phyloP scores from a whole-genome alignment of 352 stramenopile species.

The Phytophthora pini region DNA sequence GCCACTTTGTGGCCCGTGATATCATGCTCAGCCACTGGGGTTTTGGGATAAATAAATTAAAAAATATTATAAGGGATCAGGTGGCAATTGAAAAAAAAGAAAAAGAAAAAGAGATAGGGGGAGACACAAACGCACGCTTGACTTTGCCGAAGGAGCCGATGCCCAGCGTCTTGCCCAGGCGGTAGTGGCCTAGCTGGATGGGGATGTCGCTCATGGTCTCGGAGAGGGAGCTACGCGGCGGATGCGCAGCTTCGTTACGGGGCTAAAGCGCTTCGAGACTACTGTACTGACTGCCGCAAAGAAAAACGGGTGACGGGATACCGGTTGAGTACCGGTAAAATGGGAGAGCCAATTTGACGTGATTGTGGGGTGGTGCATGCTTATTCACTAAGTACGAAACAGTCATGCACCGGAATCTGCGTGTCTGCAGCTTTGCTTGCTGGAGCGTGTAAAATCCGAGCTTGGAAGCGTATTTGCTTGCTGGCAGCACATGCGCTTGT shows the following conservation, averaged over 20 bases:
- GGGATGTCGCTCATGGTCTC: constrained; percentile 83
- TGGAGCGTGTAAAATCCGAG: no score
- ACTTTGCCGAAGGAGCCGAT: constrained; percentile 99
- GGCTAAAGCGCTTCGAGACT: constrained; percentile 1
- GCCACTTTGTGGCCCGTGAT: constrained; percentile 99
- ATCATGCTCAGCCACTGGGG: constrained; percentile 94
- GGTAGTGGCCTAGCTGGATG: constrained; percentile 97
- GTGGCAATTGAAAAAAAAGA: no score
- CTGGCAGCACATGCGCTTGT: no score
- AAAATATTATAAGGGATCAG: no score
- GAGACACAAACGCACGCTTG: constrained; percentile 77
- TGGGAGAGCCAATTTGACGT: neutral
- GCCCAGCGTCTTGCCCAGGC: constrained; percentile 98
- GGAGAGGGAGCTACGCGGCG: neutral
- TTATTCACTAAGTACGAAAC: no score
- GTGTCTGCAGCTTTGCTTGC: no score
- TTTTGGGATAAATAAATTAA: neutral
- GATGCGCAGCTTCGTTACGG: constrained; percentile 7
- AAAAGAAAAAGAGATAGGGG: no score
- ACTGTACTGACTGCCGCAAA: constrained; percentile 1
- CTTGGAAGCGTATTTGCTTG: no score
- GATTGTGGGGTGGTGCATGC: no score
- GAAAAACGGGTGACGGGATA: constrained; percentile 11
- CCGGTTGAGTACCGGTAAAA: neutral
- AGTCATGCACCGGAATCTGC: no score